These are phyloP conservation scores for Picea sitchensis DNA, from an alignment of 75 land plant species.

Conservation along the genomic window DNA sequence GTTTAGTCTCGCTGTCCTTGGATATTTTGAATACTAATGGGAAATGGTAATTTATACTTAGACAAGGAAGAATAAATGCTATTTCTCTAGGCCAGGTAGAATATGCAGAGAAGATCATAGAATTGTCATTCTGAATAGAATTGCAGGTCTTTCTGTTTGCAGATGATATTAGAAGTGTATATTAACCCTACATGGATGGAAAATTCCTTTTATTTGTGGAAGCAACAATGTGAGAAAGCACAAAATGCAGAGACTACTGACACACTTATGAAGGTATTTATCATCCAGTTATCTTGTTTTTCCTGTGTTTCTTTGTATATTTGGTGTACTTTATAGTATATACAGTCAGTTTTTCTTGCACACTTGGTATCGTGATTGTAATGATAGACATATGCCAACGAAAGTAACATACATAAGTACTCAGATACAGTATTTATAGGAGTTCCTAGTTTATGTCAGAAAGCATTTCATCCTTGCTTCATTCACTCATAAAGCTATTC, in stretches of 20 bases:
- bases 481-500: no score
- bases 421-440: no score
- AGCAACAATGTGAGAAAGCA: conserved; percentile 57
- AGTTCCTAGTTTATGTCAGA: no score
- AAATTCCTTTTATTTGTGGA: conserved; percentile 52
- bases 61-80: neutral
- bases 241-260: conserved; percentile 68
- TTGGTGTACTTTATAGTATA: neutral
- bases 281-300: neutral
- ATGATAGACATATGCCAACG: no score
- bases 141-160: conserved; percentile 13
- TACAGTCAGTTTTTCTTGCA: neutral
- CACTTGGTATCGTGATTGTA: no score
- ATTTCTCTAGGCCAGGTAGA: neutral
- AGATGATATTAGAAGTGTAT: conserved; percentile 67
- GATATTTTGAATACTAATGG: neutral
- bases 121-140: neutral
- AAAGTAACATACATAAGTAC: no score
- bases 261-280: conserved; percentile 73
- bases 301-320: neutral
- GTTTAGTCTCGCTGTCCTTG: neutral
- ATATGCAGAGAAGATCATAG: neutral
- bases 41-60: neutral
- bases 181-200: conserved; percentile 56
- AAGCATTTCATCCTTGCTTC: no score